Percentiles rank a stretch among this genome's conserved stretches.
These are phyloP conservation scores for Myxozyma sirexii DNA, from an alignment of 805 yeast genomes.

Conservation along the genomic window DNA sequence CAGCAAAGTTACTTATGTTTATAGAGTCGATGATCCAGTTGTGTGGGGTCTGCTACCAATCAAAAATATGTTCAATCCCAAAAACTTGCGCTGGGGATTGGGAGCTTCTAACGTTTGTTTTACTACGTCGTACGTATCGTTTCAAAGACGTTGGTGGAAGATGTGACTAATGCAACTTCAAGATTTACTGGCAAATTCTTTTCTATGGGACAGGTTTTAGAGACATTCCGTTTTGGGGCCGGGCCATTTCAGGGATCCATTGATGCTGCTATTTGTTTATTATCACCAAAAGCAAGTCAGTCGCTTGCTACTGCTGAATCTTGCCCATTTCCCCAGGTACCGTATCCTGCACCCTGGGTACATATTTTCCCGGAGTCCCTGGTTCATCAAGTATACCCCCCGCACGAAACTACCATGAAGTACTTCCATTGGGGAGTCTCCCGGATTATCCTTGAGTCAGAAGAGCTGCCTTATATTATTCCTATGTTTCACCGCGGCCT, in stretches of 20 bases:
- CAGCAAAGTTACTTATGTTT: neutral
- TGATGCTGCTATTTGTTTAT: slow-evolving; percentile 79
- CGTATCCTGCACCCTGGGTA: slow-evolving; percentile 59
- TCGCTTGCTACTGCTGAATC: neutral
- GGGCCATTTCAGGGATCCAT: slow-evolving; percentile 92
- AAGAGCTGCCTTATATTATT: slow-evolving; percentile 79
- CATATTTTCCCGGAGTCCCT: slow-evolving; percentile 95
- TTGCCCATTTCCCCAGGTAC: neutral
- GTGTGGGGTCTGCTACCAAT: slow-evolving; percentile 85
- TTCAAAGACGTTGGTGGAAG: neutral
- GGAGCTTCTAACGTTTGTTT: slow-evolving; percentile 94
- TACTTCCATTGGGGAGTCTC: slow-evolving; percentile 96
- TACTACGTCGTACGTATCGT: slow-evolving; percentile 43
- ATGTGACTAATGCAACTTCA: slow-evolving; percentile 2
- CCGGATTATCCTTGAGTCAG: slow-evolving; percentile 77
- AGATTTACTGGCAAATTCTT: slow-evolving; percentile 54
- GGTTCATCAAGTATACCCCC: slow-evolving; percentile 78
- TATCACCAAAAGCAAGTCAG: slow-evolving; percentile 43
- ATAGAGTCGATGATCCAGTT: slow-evolving; percentile 81
- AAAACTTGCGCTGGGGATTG: slow-evolving; percentile 85
- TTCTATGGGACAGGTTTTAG: slow-evolving; percentile 83
- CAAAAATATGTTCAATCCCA: slow-evolving; percentile 61
- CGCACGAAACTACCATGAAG: slow-evolving; percentile 83
- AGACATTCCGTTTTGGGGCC: slow-evolving; percentile 83
- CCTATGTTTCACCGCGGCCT: slow-evolving; percentile 88